Evolutionary conservation across 805 yeast genomes (phyloP), one percentile per base, ranked within the genome.

Genomic region (Debaryomyces prosopidis): DNA sequence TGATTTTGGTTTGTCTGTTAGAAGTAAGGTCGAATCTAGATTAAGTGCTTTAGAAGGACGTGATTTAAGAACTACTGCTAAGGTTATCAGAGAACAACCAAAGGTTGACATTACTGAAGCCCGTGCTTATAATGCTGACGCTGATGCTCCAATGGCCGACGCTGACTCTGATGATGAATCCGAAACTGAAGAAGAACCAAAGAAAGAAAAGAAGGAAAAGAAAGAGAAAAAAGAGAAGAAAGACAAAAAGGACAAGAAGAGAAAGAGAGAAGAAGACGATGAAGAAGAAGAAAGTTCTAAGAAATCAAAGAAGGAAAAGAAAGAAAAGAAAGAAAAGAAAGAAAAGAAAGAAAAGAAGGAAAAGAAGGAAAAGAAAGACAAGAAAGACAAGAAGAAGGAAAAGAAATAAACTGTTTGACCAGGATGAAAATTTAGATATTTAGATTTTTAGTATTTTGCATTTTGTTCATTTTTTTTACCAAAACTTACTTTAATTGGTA

Each of bases 41-140:
- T 82, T 94, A 59, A 88, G 96, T 66, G 88, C 91, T 49, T 78
- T 94, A 57, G 99, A 94, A 75, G 99, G 99, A 57, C 89, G 96
- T 72, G 98, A 94, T 68, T 73, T 91, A 65, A 85, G 96, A 76
- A 85, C 96, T 35, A 84, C 96, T 39, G 82, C 95, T 45, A 84
- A 85, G 75, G 83, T 89, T 55, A 83, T 81, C 49, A 87, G 85
- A 68, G 88, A 87, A 59, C 86, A 84, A 65, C 84, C 86, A 67
- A 92, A 91, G 81, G 84, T 90, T 54, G 96, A 87, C 51, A 79
- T 92, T 57, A 72, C 89, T 44, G 92, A 89, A 65, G 84, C 92
- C 42, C 79, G 85, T 68, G 87, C 92, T 46, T 94, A 94, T 75
- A 94, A 92, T 63, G 95, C 89, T 34, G 98, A 91, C 66, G 98